Base-by-base conservation (phyloP, 129 eudicot species). In the Flaveria linearis region DNA sequence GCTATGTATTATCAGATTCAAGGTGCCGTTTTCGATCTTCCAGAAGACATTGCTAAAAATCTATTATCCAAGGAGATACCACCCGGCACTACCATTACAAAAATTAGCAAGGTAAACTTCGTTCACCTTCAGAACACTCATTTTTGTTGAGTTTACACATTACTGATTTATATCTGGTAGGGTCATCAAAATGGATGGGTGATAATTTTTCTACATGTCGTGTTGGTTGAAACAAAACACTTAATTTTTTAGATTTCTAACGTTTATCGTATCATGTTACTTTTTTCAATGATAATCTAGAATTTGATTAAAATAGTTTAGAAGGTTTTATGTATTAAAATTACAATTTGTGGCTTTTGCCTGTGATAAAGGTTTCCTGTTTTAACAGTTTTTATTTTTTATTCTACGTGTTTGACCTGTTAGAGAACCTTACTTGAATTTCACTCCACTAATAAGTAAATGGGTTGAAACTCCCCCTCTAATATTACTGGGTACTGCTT, bases 21-120 rank as follows among this genome's bases (percentile, higher is more conserved):
- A 76, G 98, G 98, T 43, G 96, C 97, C 5, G 93, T 93, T 68
- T 93, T 93, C 77, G 97, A 93, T 82, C 97, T 93, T 74, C 96
- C 98, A 0, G 97, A 93, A 78, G 97, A 93, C 76, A 83, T 93
- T 58, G 98, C 97, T 12, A 90, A 85, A 76, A 92, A 90, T 78
- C 86, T 93, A 18, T 77, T 93, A 50, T 84, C 73, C 3, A 88
- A 82, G 90, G 90, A 90, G 82, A 62, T 88, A 65, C 97, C 97
- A 47, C 84, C 96, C 18, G 98, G 98, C 75, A 83, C 89, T 84
- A 87, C 96, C 20, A 81, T 93, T 72, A 56, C 92, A 76, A 93
- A 82, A 76, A 82, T 93, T 65, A 78, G 83, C 65, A 90, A 93
- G 95, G 98, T 93, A 43, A 72, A 58, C 65, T 55, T 10, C 46